Evolutionary conservation across 2,329 filamentous ascomycete species (phyloP).

Genomic region (Calonectria fujianensis): DNA sequence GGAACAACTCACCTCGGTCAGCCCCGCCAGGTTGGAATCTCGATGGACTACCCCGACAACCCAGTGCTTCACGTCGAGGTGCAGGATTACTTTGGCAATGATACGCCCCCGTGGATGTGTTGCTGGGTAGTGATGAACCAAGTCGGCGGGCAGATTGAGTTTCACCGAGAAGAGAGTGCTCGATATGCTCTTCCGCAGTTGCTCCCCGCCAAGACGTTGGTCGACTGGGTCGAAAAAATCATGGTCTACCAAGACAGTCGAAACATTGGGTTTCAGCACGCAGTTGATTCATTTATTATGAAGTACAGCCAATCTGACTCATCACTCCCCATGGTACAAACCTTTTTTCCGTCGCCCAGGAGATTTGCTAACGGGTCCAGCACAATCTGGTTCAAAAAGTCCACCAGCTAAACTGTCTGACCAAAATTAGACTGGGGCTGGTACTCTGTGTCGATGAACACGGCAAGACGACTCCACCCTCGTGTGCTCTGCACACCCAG

Average conservation of each 20-base stretch:
- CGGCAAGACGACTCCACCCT: slow-evolving; percentile 51
- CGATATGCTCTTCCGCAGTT: slow-evolving; percentile 54
- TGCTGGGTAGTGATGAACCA: slow-evolving; percentile 56
- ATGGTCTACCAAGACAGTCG: slow-evolving; percentile 50
- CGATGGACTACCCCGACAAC: slow-evolving; percentile 55
- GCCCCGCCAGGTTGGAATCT: slow-evolving; percentile 51
- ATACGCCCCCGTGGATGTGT: slow-evolving; percentile 53
- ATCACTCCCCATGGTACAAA: slow-evolving; percentile 52
- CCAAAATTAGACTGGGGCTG: slow-evolving; percentile 53
- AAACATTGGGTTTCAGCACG: slow-evolving; percentile 55
- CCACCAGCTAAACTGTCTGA: slow-evolving; percentile 54
- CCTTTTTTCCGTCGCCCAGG: neutral
- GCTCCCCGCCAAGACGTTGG: slow-evolving; percentile 47
- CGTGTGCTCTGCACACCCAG: slow-evolving; percentile 55
- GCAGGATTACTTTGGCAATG: slow-evolving; percentile 53
- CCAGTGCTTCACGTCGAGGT: slow-evolving; percentile 51
- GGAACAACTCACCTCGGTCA: slow-evolving; percentile 55
- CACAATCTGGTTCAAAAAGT: slow-evolving; percentile 53
- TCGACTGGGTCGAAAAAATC: slow-evolving; percentile 54
- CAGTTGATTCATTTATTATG: slow-evolving; percentile 54
- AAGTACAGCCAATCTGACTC: slow-evolving; percentile 50
- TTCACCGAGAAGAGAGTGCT: slow-evolving; percentile 53
- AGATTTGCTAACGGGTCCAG: slow-evolving; percentile 40
- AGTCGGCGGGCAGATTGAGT: slow-evolving; percentile 53
- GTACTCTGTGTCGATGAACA: slow-evolving; percentile 52